These are phyloP conservation scores for Plasmodium vivax DNA, from an alignment of 169 alveolate genomes.

Conservation along the genomic window DNA sequence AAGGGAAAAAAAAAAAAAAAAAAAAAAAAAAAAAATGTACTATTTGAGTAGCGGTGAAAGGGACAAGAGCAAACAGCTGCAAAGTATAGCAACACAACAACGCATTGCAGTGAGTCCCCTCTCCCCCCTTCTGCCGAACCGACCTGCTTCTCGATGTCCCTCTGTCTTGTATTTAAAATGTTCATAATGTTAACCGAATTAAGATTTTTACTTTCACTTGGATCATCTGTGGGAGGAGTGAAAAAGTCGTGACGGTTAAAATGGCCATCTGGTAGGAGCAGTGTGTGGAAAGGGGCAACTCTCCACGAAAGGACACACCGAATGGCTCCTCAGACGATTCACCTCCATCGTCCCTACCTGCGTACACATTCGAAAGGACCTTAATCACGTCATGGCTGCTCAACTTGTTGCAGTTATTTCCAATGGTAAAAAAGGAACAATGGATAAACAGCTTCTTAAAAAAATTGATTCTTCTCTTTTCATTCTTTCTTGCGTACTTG, in stretches of 20 bases:
- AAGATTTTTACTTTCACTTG: conserved; percentile 2
- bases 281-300: not conserved
- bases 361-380: conserved; percentile 59
- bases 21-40: not conserved
- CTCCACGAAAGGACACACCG: not conserved
- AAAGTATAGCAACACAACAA: not conserved
- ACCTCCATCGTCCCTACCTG: not conserved
- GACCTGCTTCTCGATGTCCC: conserved; percentile 60
- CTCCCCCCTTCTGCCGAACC: not conserved
- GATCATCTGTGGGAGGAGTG: not conserved
- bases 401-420: conserved; percentile 47
- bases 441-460: conserved; percentile 47
- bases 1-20: not conserved
- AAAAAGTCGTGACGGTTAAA: not conserved
- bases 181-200: conserved; percentile 13
- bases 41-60: not conserved
- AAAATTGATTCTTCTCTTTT: conserved; percentile 14
- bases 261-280: not conserved
- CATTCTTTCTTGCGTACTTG: conserved; percentile 52
- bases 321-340: not conserved
- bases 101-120: not conserved
- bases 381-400: conserved; percentile 34
- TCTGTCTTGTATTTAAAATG: conserved; percentile 54
- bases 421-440: conserved; percentile 50
- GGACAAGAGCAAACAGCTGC: not conserved